Conservation (phyloP, 345 rosid genomes). For the Pelargonium nanum region DNA sequence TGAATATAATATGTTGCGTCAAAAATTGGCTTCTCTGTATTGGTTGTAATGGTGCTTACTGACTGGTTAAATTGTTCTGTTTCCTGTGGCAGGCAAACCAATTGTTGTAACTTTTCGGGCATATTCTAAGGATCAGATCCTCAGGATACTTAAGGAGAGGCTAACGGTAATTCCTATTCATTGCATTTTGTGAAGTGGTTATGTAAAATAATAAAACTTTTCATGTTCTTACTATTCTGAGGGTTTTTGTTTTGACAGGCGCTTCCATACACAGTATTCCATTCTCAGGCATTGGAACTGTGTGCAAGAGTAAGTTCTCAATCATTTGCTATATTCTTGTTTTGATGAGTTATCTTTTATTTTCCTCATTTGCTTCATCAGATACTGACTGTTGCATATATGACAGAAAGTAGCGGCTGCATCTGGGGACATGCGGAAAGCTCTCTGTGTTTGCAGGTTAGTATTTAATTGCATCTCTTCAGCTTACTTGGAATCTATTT, state of each 20-base stretch:
- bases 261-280: constrained; percentile 51
- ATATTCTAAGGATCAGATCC: constrained; percentile 69
- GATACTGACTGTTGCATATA: constrained; percentile 9
- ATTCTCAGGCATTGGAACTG: constrained; percentile 76
- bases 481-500: background rate
- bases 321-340: background rate
- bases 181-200: background rate
- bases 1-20: no score
- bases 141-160: constrained; percentile 68
- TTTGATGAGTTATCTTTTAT: constrained; percentile 2
- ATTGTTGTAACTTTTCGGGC: constrained; percentile 68
- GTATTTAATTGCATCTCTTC: background rate
- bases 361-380: constrained; percentile 3
- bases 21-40: constrained; percentile 1
- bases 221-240: background rate
- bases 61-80: background rate
- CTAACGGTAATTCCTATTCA: constrained; percentile 44
- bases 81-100: constrained; percentile 54
- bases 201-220: background rate
- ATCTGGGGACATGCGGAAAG: constrained; percentile 96
- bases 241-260: constrained; percentile 24
- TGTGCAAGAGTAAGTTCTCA: constrained; percentile 77
- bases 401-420: constrained; percentile 87
- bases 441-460: constrained; percentile 77
- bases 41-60: constrained; percentile 9